Evolutionary conservation across 2,329 filamentous ascomycete species (phyloP).

Genomic region (Elsinoe ampelina): DNA sequence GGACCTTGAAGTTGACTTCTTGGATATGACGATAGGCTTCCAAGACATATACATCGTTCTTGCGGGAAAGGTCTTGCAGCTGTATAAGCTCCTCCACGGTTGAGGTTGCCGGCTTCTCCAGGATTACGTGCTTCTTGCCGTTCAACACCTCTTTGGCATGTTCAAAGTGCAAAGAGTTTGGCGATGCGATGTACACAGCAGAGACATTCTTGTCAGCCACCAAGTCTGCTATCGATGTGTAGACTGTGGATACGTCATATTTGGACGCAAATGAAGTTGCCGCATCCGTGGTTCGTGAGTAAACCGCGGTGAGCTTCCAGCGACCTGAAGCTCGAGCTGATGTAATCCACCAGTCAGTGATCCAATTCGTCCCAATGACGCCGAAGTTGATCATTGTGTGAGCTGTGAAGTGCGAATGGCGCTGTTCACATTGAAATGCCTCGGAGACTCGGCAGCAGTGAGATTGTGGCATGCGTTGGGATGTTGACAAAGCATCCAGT

Average conservation of each 20-base stretch:
- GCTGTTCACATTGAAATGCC: not conserved
- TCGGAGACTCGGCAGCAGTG: not conserved
- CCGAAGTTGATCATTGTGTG: constrained; percentile 33
- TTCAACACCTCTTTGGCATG: constrained; percentile 36
- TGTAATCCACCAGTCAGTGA: constrained; percentile 40
- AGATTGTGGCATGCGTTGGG: too few species aligned
- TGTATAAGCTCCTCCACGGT: constrained; percentile 35
- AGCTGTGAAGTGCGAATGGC: not conserved
- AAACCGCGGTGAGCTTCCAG: constrained; percentile 39
- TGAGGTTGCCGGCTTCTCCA: constrained; percentile 42
- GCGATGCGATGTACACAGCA: constrained; percentile 41
- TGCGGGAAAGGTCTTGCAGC: constrained; percentile 34
- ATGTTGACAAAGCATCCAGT: too few species aligned
- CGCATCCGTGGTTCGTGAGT: constrained; percentile 36
- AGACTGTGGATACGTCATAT: constrained; percentile 28
- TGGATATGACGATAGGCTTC: constrained; percentile 44
- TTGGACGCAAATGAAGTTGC: constrained; percentile 36
- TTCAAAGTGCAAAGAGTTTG: constrained; percentile 39
- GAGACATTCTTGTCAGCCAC: constrained; percentile 31
- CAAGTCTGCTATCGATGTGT: constrained; percentile 34
- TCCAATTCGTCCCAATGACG: constrained; percentile 41
- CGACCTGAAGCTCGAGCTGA: constrained; percentile 34
- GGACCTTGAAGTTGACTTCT: constrained; percentile 40
- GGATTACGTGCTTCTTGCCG: constrained; percentile 40
- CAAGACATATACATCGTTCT: constrained; percentile 35